Base-by-base conservation (phyloP, 192 early-diverging fungal species). In the Umbelopsis ramanniana region DNA sequence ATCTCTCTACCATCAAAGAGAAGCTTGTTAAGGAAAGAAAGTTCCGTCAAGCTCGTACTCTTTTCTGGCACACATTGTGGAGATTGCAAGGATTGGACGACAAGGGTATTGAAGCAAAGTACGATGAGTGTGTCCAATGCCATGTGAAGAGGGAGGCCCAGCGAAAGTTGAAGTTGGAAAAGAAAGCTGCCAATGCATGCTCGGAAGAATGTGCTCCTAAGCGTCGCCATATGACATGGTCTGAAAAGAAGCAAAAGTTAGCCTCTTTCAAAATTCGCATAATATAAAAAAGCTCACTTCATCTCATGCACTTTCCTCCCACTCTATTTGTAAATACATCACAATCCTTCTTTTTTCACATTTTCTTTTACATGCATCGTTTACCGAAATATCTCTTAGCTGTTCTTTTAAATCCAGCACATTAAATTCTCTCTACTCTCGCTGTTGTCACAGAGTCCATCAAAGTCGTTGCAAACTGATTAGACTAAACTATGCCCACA, bases 181-280 rank as follows among this genome's bases (percentile, higher is more conserved):
- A 63, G 33, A 24, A 57, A 12, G 33, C 57, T 63, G 33, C 29
- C 57, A n/a, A 21, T 1, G 48, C 48, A 14, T 48, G 47, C 15
- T 48, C 47, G 6, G 19, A 19, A 50, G 40, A 43, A 1, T 26
- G 23, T 37, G 14, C 35, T 37, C 33, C 57, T 14, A 7, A 23
- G 26, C 53, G 11, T 35, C 5, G 4, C 11, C 57, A 19, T 37
- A n/a, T 54, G 22, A 54, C 29, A 15, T 63, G 57, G 57, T 29
- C 33, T n/a, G 57, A 63, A 15, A 63, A 63, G 57, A 63, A 63
- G 57, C 57, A 37, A 37, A 63, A 38, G 15, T 15, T 63, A 2
- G 17, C 33, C 26, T 17, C 57, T 26, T 37, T 63, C 33, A 63
- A 63, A 63, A 19, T 63, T 37, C 57, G 57, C 40, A 43, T 43